Base-by-base conservation (phyloP, 148 eudicot genomes). In the Chenopodium berlandieri region DNA sequence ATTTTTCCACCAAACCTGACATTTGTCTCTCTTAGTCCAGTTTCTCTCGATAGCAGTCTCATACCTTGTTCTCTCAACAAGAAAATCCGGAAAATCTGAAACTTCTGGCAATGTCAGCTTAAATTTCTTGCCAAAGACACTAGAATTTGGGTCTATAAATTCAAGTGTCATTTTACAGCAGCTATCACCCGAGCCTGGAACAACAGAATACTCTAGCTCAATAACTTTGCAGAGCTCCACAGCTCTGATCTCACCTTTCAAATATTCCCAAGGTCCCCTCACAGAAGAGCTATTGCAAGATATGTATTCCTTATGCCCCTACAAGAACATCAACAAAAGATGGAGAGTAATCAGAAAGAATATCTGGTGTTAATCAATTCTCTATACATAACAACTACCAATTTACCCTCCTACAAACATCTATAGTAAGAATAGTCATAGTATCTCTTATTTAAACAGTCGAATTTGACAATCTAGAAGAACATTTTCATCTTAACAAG, bases 1-100 rank as follows among this genome's bases (percentile, higher is more conserved):
- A 78, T 92, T 90, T 86, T 86, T 91, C 99, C 99, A 96, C 99
- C 99, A 96, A 34, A 96, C 98, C 84, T 91, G 94, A 77, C 99
- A 96, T 82, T 96, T 96, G 86, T 94, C 98, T 77, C 98, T 87
- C 44, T 66, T 73, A 31, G 93, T 82, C 99, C 99, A 96, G 73
- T 89, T 92, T 82, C 95, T 91, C 71, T 83, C 82, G 25, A 94
- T 84, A 77, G 99, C 89, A 80, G 97, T 91, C 83, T 96, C 92
- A 72, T 88, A 96, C 80, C 95, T 88, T 58, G 88, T 90, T 87
- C 90, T 91, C 85, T 94, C 98, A 46, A 96, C 94, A 66, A 96
- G 92, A 82, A 94, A 96, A 85, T 96, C 99, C 0, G 99, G 99
- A 77, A 96, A 92, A 78, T 85, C 84, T 63, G 87, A 83, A 72